These are phyloP conservation scores for Botrytis porri DNA, from an alignment of 2,329 filamentous ascomycete species.

Conservation along the genomic window DNA sequence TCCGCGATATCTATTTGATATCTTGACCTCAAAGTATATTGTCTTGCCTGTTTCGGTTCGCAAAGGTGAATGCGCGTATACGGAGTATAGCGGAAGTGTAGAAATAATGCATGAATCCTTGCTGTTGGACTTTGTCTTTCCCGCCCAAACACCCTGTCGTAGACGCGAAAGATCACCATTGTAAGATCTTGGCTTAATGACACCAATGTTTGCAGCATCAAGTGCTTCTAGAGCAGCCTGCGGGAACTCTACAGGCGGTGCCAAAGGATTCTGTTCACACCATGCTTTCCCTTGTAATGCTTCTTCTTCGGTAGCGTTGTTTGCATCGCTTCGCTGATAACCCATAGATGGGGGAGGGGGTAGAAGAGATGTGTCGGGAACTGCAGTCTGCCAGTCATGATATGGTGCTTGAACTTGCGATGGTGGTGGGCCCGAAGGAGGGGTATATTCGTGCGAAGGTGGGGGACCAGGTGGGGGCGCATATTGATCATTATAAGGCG, in stretches of 20 bases:
- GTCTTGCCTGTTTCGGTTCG: constrained; percentile 47
- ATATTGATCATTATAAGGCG: constrained; percentile 25
- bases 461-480: constrained; percentile 29
- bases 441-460: constrained; percentile 41
- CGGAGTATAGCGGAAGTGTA: constrained; percentile 67
- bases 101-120: constrained; percentile 64
- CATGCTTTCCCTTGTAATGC: constrained; percentile 64
- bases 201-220: constrained; percentile 50
- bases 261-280: constrained; percentile 60
- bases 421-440: constrained; percentile 42
- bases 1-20: constrained; percentile 43
- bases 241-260: constrained; percentile 50
- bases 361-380: constrained; percentile 70
- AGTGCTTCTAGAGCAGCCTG: constrained; percentile 48
- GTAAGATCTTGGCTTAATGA: constrained; percentile 52
- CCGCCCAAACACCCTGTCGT: constrained; percentile 52
- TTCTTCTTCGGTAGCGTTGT: constrained; percentile 65
- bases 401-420: constrained; percentile 39
- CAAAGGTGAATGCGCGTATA: constrained; percentile 56
- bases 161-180: constrained; percentile 47
- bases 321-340: constrained; percentile 62
- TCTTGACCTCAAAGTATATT: constrained; percentile 70
- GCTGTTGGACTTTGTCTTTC: constrained; percentile 43
- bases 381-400: constrained; percentile 68
- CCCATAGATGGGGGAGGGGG: constrained; percentile 69